Evolutionary conservation across 352 stramenopile genomes (phyloP), one percentile per base, ranked within the genome.

Genomic region (Pythium aristosporum): DNA sequence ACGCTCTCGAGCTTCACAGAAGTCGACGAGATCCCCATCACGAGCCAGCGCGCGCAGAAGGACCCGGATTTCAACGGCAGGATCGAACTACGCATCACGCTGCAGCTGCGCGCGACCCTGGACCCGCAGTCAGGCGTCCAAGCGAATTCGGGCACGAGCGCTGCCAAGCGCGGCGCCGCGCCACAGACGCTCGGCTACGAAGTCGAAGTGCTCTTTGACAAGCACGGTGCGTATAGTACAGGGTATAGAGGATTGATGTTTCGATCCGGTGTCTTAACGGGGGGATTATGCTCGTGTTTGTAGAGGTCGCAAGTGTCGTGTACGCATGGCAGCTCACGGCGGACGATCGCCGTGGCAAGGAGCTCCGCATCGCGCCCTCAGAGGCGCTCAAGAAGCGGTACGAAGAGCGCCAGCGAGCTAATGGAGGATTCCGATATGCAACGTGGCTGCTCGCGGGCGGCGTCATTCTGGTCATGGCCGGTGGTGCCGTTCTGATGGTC

Each of bases 1-100:
- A 32, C 54, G 11, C 76, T 89, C 57, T 21, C 69, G 34, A 70
- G 82, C 55, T 91, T 89, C 47, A 88, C 70, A 30, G 78, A 91
- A 48, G 64, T 80, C 52, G 73, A 56, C 28, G n/a, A 28, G n/a
- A 13, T 72, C 65, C 18, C 75, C 65, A 68, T 76, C 11, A 56
- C 51, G 4, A 57, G 66, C 46, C 74, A 72, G 47, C 72, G 73
- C 21, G 65, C 74, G 4, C 53, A 70, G 12, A 43, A 56, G 28
- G 51, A 72, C 20, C 57, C 57, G 18, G 30, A 61, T 39, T 58
- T 59, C 28, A 62, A 75, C 20, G 65, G 55, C 20, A 69, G 74
- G 25, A 58, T 77, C 8, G 66, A 69, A 55, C 80, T 82, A 39
- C 72, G 78, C 30, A 74, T 83, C 30, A 77, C 79, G 44, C 58